These are phyloP conservation scores for Yamadazyma philogaea DNA, from an alignment of 805 yeast species.

Conservation along the genomic window DNA sequence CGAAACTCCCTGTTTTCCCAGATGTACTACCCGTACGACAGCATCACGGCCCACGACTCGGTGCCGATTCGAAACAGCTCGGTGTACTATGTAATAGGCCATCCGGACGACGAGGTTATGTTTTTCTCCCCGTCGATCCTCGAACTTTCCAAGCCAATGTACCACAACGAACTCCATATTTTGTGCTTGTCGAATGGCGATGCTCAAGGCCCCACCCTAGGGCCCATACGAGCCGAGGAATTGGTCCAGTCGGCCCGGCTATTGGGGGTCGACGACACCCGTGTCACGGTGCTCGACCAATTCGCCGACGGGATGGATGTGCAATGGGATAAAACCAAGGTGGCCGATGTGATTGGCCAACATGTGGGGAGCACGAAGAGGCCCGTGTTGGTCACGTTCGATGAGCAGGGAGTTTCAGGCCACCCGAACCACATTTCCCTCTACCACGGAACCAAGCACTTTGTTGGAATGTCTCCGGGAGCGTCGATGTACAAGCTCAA, in stretches of 20 bases:
- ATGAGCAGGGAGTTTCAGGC: slow-evolving; percentile 72
- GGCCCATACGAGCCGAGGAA: slow-evolving; percentile 60
- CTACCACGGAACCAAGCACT: slow-evolving; percentile 43
- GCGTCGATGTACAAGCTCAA: slow-evolving; percentile 21
- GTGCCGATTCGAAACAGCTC: slow-evolving; percentile 33
- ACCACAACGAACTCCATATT: slow-evolving; percentile 52
- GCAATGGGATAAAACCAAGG: slow-evolving; percentile 54
- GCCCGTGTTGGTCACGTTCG: slow-evolving; percentile 68
- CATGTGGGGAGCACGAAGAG: slow-evolving; percentile 18
- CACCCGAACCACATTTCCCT: slow-evolving; percentile 85
- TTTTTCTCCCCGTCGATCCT: slow-evolving; percentile 81
- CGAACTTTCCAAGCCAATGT: slow-evolving; percentile 45
- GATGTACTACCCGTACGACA: slow-evolving; percentile 31
- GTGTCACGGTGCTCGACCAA: slow-evolving; percentile 45
- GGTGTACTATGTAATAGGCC: slow-evolving; percentile 70
- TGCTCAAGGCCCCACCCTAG: slow-evolving; percentile 61
- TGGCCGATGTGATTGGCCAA: slow-evolving; percentile 36
- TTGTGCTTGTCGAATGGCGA: slow-evolving; percentile 78
- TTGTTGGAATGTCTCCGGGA: slow-evolving; percentile 4
- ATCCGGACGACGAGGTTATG: slow-evolving; percentile 99
- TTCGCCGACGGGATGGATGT: slow-evolving; percentile 63
- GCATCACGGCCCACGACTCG: slow-evolving; percentile 34
- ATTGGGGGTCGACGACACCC: slow-evolving; percentile 43
- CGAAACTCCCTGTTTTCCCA: slow-evolving; percentile 23
- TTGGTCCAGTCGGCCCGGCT: slow-evolving; percentile 51